Evolutionary conservation across 148 eudicot genomes (phyloP).

Genomic region (Pharnaceum exiguum): DNA sequence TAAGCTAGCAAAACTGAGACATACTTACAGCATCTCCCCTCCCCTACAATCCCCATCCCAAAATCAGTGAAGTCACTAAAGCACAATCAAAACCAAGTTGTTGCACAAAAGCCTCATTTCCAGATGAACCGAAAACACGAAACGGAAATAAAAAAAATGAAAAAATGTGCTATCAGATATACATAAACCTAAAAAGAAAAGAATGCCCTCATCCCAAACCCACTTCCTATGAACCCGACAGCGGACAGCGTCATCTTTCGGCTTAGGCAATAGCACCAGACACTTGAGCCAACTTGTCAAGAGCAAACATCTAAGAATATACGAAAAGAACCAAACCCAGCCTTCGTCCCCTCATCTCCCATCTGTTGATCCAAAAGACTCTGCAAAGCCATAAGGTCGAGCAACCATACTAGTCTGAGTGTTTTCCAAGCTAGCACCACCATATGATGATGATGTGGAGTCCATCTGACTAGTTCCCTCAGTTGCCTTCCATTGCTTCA

Average conservation of each 20-base stretch:
- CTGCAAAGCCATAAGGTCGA: conserved; percentile 84
- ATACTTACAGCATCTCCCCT: not conserved
- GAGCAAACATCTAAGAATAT: no score
- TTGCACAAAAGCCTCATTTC: conserved; percentile 14
- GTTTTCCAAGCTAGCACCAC: conserved; percentile 62
- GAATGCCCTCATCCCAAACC: not conserved
- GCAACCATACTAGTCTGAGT: conserved; percentile 83
- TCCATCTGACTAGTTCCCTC: conserved; percentile 69
- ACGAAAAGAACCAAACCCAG: conserved; percentile 16
- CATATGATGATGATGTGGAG: conserved; percentile 60
- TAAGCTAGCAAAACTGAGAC: conserved; percentile 1
- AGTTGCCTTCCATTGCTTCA: conserved; percentile 85
- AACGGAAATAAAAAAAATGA: not conserved
- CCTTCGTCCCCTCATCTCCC: conserved; percentile 75
- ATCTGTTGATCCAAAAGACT: conserved; percentile 80
- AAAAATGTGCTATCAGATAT: conserved; percentile 12
- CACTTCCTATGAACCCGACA: not conserved
- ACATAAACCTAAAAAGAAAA: conserved; percentile 14
- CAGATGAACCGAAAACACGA: not conserved
- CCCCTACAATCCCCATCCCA: not conserved
- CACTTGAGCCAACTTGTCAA: no score
- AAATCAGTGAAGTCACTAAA: conserved; percentile 8
- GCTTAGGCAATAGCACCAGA: not conserved
- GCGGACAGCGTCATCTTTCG: not conserved
- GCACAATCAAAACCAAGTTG: not conserved